Evolutionary conservation across 1,139 yeast genomes (phyloP).

Genomic region (Entelexis paramagnoliae): DNA sequence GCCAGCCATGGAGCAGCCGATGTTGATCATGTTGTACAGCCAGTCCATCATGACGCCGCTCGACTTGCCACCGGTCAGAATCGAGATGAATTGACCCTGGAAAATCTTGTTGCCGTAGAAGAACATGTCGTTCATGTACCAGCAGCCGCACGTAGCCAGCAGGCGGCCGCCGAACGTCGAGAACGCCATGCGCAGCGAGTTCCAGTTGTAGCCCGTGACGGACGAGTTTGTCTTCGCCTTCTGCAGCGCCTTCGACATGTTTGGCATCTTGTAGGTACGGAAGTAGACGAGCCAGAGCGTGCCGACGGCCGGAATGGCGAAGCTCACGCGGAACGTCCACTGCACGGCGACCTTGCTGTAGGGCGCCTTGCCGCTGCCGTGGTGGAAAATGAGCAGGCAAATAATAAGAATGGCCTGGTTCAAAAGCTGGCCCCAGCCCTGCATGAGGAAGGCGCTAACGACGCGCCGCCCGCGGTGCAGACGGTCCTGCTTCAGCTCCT

Average conservation of each 20-base stretch:
- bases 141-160: constrained; percentile 89
- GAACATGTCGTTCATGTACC: constrained; percentile 95
- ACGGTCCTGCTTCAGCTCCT: constrained; percentile 31
- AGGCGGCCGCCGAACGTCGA: constrained; percentile 76
- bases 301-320: constrained; percentile 34
- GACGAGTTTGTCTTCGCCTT: constrained; percentile 27
- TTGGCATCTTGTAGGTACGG: constrained; percentile 34
- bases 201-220: constrained; percentile 33
- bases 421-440: constrained; percentile 38
- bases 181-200: constrained; percentile 31
- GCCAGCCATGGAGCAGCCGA: constrained; percentile 62
- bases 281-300: constrained; percentile 34
- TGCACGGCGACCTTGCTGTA: constrained; percentile 31
- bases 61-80: constrained; percentile 54
- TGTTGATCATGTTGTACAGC: constrained; percentile 51
- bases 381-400: constrained; percentile 33
- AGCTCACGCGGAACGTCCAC: constrained; percentile 34
- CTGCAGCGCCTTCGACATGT: constrained; percentile 30
- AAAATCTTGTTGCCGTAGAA: constrained; percentile 77
- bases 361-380: constrained; percentile 40
- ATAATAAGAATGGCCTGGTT: constrained; percentile 35
- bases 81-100: constrained; percentile 56
- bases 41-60: constrained; percentile 69
- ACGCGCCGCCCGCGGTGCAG: constrained; percentile 38
- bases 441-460: constrained; percentile 35